Evolutionary conservation across 2,329 filamentous ascomycete species (phyloP).

Genomic region (Aspergillus udagawae): DNA sequence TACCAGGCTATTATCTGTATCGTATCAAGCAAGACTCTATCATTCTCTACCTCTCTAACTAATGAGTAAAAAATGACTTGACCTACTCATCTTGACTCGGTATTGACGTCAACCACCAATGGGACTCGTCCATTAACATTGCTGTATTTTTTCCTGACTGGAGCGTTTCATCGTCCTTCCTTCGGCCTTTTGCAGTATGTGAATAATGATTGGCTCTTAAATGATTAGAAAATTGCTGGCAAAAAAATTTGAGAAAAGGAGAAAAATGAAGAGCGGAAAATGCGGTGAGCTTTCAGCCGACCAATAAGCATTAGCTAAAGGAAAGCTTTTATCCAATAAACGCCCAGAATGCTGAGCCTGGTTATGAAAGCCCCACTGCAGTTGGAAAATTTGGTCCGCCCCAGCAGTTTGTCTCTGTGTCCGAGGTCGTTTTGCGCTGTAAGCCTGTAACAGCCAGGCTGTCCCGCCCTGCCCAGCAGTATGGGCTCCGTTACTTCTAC

Average conservation of each 20-base stretch:
- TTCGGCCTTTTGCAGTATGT: not conserved
- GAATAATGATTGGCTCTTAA: conserved; percentile 8
- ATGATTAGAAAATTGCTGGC: not conserved
- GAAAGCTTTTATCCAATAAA: conserved; percentile 21
- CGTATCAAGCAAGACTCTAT: not conserved
- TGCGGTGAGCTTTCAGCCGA: conserved; percentile 28
- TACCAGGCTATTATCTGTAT: not conserved
- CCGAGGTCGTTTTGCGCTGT: conserved; percentile 15
- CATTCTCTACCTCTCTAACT: not conserved
- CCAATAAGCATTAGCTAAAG: conserved; percentile 21
- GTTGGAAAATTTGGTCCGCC: conserved; percentile 26
- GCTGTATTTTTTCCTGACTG: not conserved
- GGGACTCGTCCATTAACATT: not conserved
- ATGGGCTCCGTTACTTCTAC: conserved; percentile 6
- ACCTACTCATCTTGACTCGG: not conserved
- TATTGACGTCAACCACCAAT: not conserved
- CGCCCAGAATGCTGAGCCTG: not conserved
- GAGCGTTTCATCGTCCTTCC: not conserved
- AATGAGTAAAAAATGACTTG: not conserved
- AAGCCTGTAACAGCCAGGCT: not conserved
- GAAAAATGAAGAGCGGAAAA: conserved; percentile 19
- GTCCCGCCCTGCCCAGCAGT: not conserved
- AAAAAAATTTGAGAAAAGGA: conserved; percentile 9
- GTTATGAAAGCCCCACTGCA: conserved; percentile 18
- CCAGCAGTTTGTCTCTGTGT: conserved; percentile 5